Conservation (phyloP, 768 basidiomycete species). For the Boletus huronensis region DNA sequence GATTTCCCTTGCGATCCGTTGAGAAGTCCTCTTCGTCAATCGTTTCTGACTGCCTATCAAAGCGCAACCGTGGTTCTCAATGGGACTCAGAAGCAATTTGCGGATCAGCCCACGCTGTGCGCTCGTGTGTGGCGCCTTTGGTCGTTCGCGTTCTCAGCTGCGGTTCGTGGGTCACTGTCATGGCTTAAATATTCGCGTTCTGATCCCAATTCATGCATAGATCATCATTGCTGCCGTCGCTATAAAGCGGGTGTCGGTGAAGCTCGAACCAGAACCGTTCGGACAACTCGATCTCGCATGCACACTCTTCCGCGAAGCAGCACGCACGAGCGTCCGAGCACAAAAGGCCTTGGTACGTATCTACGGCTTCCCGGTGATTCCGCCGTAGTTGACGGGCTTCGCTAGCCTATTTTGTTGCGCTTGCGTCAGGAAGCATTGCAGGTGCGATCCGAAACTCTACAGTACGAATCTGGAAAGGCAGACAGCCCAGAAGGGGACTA, state of each 20-base stretch:
- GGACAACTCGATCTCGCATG: conserved; percentile 47
- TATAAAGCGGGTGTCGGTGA: conserved; percentile 40
- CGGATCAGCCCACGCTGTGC: conserved; percentile 42
- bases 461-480: conserved; percentile 7
- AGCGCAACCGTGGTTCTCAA: conserved; percentile 47
- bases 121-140: conserved; percentile 58
- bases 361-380: too few relatives aligned
- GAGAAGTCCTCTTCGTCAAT: conserved; percentile 45
- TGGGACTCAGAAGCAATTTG: conserved; percentile 40
- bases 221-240: conserved; percentile 55
- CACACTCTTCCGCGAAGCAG: too few relatives aligned
- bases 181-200: background rate
- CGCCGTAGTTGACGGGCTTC: background rate
- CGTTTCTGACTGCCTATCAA: conserved; percentile 50
- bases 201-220: conserved; percentile 26
- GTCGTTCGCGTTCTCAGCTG: conserved; percentile 53
- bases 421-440: conserved; percentile 43
- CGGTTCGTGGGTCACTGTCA: conserved; percentile 36
- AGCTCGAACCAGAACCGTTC: conserved; percentile 45
- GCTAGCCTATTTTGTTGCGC: conserved; percentile 43
- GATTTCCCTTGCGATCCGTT: conserved; percentile 47
- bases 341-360: conserved; percentile 42
- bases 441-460: conserved; percentile 21
- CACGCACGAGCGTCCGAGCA: conserved; percentile 49
- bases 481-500: conserved; percentile 15